Evolutionary conservation across 2,329 filamentous ascomycete species (phyloP).

Genomic region (Alternaria conjuncta): DNA sequence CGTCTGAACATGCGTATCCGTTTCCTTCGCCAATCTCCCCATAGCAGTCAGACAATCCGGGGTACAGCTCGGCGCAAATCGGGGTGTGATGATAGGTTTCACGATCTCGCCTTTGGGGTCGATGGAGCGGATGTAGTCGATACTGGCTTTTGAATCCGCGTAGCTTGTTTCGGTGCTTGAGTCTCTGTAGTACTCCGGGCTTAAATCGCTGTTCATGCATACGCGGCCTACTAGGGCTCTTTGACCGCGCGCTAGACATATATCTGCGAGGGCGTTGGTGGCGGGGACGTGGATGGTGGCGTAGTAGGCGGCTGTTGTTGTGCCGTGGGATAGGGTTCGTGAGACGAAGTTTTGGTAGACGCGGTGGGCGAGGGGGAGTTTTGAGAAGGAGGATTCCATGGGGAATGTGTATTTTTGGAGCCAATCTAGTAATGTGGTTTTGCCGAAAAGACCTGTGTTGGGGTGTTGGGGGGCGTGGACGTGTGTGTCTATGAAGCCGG

Average conservation of each 20-base stretch:
- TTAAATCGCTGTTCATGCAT: constrained; percentile 83
- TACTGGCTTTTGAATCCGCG: constrained; percentile 50
- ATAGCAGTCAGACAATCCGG: constrained; percentile 65
- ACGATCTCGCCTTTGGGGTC: constrained; percentile 72
- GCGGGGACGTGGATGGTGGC: constrained; percentile 85
- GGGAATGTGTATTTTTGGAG: constrained; percentile 94
- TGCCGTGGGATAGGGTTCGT: constrained; percentile 85
- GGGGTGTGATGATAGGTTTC: constrained; percentile 78
- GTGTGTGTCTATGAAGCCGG: constrained; percentile 90
- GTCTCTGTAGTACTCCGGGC: constrained; percentile 82
- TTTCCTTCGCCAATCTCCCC: constrained; percentile 68
- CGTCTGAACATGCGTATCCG: constrained; percentile 77
- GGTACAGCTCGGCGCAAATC: constrained; percentile 66
- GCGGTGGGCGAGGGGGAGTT: constrained; percentile 65
- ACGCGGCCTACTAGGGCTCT: constrained; percentile 89
- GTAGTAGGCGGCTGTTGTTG: constrained; percentile 93
- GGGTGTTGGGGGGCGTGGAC: constrained; percentile 95
- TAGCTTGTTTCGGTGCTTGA: constrained; percentile 68
- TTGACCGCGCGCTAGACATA: constrained; percentile 82
- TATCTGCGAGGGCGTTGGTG: constrained; percentile 88
- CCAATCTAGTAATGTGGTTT: constrained; percentile 92
- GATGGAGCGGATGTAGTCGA: constrained; percentile 66
- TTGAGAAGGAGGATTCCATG: constrained; percentile 76
- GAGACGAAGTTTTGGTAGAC: constrained; percentile 81
- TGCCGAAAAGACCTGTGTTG: constrained; percentile 92